Percentiles rank a stretch among this genome's conserved stretches.
These are phyloP conservation scores for Entophlyctis luteolus DNA, from an alignment of 192 early-diverging fungal species.

Conservation along the genomic window DNA sequence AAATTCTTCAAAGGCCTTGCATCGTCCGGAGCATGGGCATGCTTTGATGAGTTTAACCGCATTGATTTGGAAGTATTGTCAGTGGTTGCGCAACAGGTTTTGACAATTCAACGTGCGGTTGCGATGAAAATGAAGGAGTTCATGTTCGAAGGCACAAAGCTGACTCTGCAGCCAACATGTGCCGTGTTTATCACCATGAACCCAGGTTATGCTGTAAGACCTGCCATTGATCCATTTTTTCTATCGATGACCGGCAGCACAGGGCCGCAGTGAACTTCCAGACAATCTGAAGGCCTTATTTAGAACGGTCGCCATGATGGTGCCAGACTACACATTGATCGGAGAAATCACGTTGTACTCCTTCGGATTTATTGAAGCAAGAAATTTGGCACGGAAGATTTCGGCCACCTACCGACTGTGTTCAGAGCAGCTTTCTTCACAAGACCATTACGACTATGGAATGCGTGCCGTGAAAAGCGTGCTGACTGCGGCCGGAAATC, in stretches of 20 bases:
- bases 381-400: conserved; percentile 57
- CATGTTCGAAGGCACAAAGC: conserved; percentile 58
- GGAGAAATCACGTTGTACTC: conserved; percentile 62
- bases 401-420: conserved; percentile 56
- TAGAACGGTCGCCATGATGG: conserved; percentile 63
- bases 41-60: conserved; percentile 66
- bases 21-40: conserved; percentile 60
- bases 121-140: conserved; percentile 53
- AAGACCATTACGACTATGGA: conserved; percentile 66
- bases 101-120: conserved; percentile 62
- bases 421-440: conserved; percentile 60
- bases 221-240: conserved; percentile 30
- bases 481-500: conserved; percentile 56
- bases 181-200: conserved; percentile 70
- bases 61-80: conserved; percentile 64
- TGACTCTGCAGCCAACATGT: conserved; percentile 52
- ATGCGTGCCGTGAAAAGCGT: conserved; percentile 65
- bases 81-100: conserved; percentile 62
- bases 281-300: conserved; percentile 57
- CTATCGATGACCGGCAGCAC: neutral
- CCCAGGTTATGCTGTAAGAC: conserved; percentile 61
- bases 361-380: conserved; percentile 60
- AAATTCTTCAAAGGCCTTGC: conserved; percentile 67
- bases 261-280: conserved; percentile 40
- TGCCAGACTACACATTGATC: conserved; percentile 62